These are phyloP conservation scores for Mallotus japonicus DNA, from an alignment of 441 rosid genomes.

Conservation along the genomic window DNA sequence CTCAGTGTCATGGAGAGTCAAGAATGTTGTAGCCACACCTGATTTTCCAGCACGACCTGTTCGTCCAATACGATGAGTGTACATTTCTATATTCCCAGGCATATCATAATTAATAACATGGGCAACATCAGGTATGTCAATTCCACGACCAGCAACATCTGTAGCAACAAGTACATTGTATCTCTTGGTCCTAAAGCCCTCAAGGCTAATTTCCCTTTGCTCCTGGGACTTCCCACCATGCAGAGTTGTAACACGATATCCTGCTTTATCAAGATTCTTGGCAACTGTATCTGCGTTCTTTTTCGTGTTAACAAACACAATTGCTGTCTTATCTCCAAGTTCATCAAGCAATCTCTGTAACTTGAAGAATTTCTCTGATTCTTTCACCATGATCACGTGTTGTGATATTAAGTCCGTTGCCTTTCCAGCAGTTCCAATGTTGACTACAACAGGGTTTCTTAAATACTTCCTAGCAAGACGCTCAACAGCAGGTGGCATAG, in stretches of 20 bases:
- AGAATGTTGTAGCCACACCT: constrained; percentile 87
- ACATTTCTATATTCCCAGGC: constrained; percentile 85
- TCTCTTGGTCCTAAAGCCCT: constrained; percentile 82
- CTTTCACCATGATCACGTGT: constrained; percentile 76
- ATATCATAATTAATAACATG: constrained; percentile 90
- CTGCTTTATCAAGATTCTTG: constrained; percentile 82
- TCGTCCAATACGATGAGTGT: constrained; percentile 93
- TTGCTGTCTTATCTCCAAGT: constrained; percentile 77
- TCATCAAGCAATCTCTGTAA: constrained; percentile 79
- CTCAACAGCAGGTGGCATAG: constrained; percentile 96
- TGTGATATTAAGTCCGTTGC: constrained; percentile 83
- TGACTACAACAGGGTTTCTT: constrained; percentile 94
- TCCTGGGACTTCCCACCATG: constrained; percentile 98
- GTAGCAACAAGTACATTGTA: constrained; percentile 91
- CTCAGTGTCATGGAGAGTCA: constrained; percentile 64
- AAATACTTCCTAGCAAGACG: constrained; percentile 89
- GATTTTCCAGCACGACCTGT: constrained; percentile 97
- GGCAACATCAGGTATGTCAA: constrained; percentile 95
- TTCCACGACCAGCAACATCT: constrained; percentile 89
- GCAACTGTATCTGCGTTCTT: constrained; percentile 62
- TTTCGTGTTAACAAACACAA: constrained; percentile 93
- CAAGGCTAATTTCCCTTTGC: constrained; percentile 85
- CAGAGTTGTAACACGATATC: constrained; percentile 85
- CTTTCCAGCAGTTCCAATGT: constrained; percentile 93
- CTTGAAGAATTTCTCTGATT: constrained; percentile 65